Evolutionary conservation across 2,329 filamentous ascomycete genomes (phyloP), one percentile per base, ranked within the genome.

Genomic region (Alternaria sp.): DNA sequence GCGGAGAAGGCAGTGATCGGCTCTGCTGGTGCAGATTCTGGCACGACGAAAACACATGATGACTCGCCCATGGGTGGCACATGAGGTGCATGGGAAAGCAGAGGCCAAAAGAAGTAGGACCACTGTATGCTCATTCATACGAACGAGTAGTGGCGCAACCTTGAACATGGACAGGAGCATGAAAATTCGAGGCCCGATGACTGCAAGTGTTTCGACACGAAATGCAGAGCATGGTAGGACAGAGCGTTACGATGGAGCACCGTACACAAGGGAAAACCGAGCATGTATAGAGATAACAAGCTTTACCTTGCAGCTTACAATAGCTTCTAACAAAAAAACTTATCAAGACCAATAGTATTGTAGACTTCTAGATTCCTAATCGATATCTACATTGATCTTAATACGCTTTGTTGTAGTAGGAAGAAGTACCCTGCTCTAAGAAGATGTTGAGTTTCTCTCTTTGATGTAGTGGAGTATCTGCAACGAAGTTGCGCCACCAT

Each of bases 31-130:
- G 20, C 48, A 36, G 16, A 20, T 36, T 16, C 28, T 7, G 22
- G 11, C 40, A 10, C 49, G 22, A 46, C 43, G 34, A 55, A 58
- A 41, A 3, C 9, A 45, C n/a, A 46, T n/a, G 56, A 36, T 53
- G 60, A 71, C 36, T 55, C 45, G 9, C 11, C 32, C 25, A 67
- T 69, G 62, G 40, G 53, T 27, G 67, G 62, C 2, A 61, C 60
- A 9, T 70, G 57, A 68, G 34, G 7, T 28, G n/a, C 32, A 34
- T 30, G 10, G 25, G n/a, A 16, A 52, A 25, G 50, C 5, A 11
- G 25, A 9, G 10, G 20, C 20, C 20, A 11, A 36, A 36, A 16
- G 20, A 25, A 20, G 30, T 25, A 36, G 46, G 46, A 49, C 46
- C 14, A 38, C 20, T 8, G 6, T 20, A 20, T 25, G 14, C 20